phyloP scores from a whole-genome alignment of 441 rosid species.

The Brassica hybrid region DNA sequence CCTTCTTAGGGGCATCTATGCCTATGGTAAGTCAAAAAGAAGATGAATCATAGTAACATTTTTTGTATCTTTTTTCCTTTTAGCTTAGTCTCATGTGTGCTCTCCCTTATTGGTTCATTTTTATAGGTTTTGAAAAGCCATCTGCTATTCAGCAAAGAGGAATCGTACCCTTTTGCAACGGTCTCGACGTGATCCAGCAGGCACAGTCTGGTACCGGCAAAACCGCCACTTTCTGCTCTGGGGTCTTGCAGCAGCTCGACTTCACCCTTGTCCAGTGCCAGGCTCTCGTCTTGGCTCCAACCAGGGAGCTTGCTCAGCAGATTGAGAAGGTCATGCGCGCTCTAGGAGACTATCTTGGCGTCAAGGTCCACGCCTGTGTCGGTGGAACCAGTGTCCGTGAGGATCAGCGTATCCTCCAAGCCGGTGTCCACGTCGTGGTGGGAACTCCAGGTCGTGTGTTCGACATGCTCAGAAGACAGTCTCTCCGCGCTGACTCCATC shows the following conservation, averaged over 20 bases:
- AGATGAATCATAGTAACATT: not conserved
- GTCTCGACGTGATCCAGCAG: constrained; percentile 89
- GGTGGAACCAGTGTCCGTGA: constrained; percentile 88
- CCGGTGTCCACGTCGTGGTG: constrained; percentile 85
- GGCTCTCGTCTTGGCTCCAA: constrained; percentile 81
- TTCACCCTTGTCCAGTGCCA: constrained; percentile 69
- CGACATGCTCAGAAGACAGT: constrained; percentile 80
- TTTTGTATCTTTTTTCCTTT: no score
- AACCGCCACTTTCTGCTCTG: constrained; percentile 88
- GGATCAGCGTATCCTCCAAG: constrained; percentile 74
- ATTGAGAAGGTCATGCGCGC: constrained; percentile 94
- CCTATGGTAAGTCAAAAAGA: constrained; percentile 15
- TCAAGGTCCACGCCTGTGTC: constrained; percentile 87
- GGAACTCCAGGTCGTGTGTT: constrained; percentile 93
- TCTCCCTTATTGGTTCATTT: no score
- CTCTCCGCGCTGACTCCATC: constrained; percentile 74
- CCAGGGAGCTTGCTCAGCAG: constrained; percentile 83
- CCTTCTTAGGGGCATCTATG: constrained; percentile 51
- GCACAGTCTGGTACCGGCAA: constrained; percentile 91
- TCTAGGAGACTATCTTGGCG: constrained; percentile 86
- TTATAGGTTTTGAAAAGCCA: constrained; percentile 95
- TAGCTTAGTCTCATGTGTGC: no score
- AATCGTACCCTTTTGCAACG: constrained; percentile 88
- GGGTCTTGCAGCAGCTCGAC: constrained; percentile 79
- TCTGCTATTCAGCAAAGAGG: constrained; percentile 94